These are phyloP conservation scores for Schizochytrium sp. DNA, from an alignment of 108 stramenopile species.

Conservation along the genomic window DNA sequence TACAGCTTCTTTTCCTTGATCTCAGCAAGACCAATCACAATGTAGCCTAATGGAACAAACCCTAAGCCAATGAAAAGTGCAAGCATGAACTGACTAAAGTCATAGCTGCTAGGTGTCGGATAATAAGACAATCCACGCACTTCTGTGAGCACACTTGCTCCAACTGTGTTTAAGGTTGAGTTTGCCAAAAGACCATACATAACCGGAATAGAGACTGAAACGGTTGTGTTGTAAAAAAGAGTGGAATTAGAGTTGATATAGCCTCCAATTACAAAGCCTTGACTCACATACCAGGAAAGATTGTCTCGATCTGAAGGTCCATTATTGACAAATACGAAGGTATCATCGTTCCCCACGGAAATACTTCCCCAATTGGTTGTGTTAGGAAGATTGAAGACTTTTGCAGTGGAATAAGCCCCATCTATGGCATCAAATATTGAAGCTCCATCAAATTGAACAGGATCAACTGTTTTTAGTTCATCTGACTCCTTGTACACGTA, in stretches of 20 bases:
- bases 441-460: background rate
- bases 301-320: background rate
- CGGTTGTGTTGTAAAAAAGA: conserved; percentile 19
- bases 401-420: background rate
- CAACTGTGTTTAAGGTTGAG: background rate
- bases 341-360: background rate
- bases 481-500: background rate
- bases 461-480: background rate
- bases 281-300: background rate
- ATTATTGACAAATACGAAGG: background rate
- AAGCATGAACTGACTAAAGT: conserved; percentile 22
- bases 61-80: conserved; percentile 36
- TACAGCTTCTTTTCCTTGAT: conserved; percentile 39
- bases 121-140: background rate
- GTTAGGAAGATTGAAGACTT: background rate
- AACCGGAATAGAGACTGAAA: background rate
- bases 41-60: conserved; percentile 24
- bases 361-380: background rate
- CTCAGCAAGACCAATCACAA: background rate
- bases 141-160: background rate
- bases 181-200: conserved; percentile 15
- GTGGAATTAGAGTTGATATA: background rate
- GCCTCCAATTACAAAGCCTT: background rate
- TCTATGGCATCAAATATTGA: background rate
- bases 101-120: background rate